Evolutionary conservation across 2,329 filamentous ascomycete genomes (phyloP), one percentile per base, ranked within the genome.

Genomic region (Trichophyton schoenleinii): DNA sequence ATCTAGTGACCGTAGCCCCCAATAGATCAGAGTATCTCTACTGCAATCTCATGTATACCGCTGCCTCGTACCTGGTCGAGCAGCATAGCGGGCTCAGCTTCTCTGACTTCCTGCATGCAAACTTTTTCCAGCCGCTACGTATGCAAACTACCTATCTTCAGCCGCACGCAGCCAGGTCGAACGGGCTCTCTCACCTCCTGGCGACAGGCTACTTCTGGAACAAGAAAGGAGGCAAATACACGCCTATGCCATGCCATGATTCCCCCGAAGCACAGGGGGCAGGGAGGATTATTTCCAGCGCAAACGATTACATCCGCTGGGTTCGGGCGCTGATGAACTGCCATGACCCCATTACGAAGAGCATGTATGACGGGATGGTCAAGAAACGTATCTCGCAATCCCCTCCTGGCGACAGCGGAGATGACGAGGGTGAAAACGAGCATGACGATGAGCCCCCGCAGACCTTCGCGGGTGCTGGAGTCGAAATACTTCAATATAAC

Each of bases 191-290:
- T 25, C 62, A 71, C 48, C 65, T 66, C 20, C 66, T 82, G 3
- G 77, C 79, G 0, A 68, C 70, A 3, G 77, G 76, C 1, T 80
- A 81, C 59, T 68, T 66, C 25, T 80, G 74, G 68, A 64, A 76
- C 5, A 63, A 72, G 1, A 62, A 68, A 0, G 64, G 63, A 1
- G 64, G 64, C 0, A 31, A 53, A 31, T 53, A 53, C n/a, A 64
- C 70, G 18, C 3, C 60, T 64, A 3, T 66, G 7, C 61, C 64
- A 0, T 63, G 67, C 6, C 66, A 69, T 9, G 67, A 75, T 3
- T 65, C 68, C 1, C 66, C 70, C 2, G 69, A 69, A 44, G 70
- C 68, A 3, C 72, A 72, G 53, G 79, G 77, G 0, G 78, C 78
- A 0, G 79, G 79, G 0, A 72, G 71, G 11, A 71, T 79, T 25